Base-by-base conservation (phyloP, 306 rosid species). In the Trifolium fragiferum region DNA sequence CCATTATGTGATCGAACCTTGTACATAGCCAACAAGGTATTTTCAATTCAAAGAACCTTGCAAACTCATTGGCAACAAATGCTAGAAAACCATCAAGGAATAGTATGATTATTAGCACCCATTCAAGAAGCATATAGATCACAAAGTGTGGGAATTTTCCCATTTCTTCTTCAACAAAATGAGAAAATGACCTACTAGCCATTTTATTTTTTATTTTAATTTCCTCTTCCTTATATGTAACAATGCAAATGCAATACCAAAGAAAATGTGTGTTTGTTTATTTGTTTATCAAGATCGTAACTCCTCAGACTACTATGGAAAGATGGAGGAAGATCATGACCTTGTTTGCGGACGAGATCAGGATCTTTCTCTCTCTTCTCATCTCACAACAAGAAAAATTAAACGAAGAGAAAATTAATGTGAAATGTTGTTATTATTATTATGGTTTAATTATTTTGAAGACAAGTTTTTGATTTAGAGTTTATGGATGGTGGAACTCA, bases 1-100 rank as follows among this genome's bases (percentile, higher is more conserved):
- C 83, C 23, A 95, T 32, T 32, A 78, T 59, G 75, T 87, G 98
- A 51, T 92, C 96, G 35, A 95, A 84, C 54, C 96, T 74, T 5
- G 97, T 86, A 83, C 99, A 95, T 5, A 92, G 79, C 86, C 89
- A 77, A 58, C 99, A 95, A 0, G 99, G 98, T 66, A 67, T 60
- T 54, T 35, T 73, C 62, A 92, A 81, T 33, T 89, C 97, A 18
- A 95, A 95, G 82, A 87, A 81, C 78, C 58, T 82, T n/a, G 99
- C 92, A 27, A 85, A 95, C 78, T 92, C 93, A 16, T 86, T 85
- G 15, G 99, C 90, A 5, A 73, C 5, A 59, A 95, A 86, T 3
- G 93, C 89, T 3, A 95, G 77, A 57, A 92, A 83, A 12, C 97
- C 98, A 50, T 90, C 93, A 19, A 86, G 40, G 80, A 90, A 90